Base-by-base conservation (phyloP, 257 asterid species). In the Haberlea rhodopensis region DNA sequence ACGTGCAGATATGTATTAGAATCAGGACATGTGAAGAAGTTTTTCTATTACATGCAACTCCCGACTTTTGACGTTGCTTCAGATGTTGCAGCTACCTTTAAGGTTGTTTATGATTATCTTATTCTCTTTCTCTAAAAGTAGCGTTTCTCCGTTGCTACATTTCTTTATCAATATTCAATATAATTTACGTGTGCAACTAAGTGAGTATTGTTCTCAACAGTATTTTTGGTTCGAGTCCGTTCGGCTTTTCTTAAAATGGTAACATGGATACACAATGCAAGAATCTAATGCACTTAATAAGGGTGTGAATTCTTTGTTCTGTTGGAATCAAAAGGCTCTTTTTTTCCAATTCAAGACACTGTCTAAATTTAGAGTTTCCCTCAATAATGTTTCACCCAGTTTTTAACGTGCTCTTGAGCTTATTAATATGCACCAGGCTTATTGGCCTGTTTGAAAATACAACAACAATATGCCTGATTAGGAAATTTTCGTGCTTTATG, bases 21-120 rank as follows among this genome's bases (percentile, higher is more conserved):
- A 65, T 81, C 92, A 9, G 75, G 71, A 76, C 82, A 85, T 55
- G 71, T 87, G 85, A 77, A 70, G 79, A 84, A 80, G 81, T 85
- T 89, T 19, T 89, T 91, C 37, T 85, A 81, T 75, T 80, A 87
- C 61, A 85, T 89, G 34, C 94, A 87, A 72, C 88, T 91, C 61
- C 96, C 96, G 56, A 90, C 78, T 54, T 91, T 91, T 64, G 96
- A 91, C 53, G 89, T 85, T 80, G 98, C 98, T 69, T 91, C 98
- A 15, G 96, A 91, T 84, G 96, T 90, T 62, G 71, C 87, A 62
- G 80, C 94, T 22, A 85, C 96, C 68, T 91, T 91, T 76, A 91
- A 84, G 95, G 98, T 40, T 40, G 49, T 40, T 40, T 15, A 40
- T 40, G 19, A 15, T 40, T 40, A 18, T 40, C 48, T 40, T 4